Evolutionary conservation across 768 basidiomycete genomes (phyloP).

Genomic region (Russula abietina): DNA sequence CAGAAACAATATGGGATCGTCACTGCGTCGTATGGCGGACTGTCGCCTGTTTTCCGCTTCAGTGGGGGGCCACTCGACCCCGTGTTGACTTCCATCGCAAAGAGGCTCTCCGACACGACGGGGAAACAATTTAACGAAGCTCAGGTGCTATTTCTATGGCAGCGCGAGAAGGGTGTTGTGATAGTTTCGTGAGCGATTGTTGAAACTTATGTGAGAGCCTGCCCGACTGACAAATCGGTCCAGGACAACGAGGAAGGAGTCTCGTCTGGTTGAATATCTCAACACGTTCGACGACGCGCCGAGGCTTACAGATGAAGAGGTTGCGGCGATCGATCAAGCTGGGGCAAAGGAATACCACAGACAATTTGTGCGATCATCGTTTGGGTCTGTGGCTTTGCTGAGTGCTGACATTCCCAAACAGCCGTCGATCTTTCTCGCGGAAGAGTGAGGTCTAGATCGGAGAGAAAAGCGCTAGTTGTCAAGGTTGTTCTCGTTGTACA

Average conservation of each 20-base stretch:
- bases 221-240: neutral
- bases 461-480: neutral
- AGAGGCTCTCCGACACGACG: conserved; percentile 25
- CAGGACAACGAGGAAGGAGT: conserved; percentile 38
- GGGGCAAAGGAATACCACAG: conserved; percentile 31
- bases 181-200: conserved; percentile 31
- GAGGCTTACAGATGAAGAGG: conserved; percentile 29
- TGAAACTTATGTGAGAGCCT: neutral
- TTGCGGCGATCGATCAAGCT: conserved; percentile 28
- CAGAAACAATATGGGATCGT: conserved; percentile 36
- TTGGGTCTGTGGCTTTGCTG: neutral
- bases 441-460: neutral
- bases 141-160: conserved; percentile 33
- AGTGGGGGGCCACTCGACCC: conserved; percentile 38
- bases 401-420: neutral
- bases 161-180: conserved; percentile 30
- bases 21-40: conserved; percentile 37
- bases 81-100: conserved; percentile 33
- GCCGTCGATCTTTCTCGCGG: neutral
- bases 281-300: conserved; percentile 40
- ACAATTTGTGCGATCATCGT: conserved; percentile 26
- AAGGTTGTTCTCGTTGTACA: neutral
- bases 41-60: conserved; percentile 35
- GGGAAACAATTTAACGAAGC: conserved; percentile 29
- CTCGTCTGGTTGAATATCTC: conserved; percentile 45